Evolutionary conservation across 805 yeast species (phyloP), one percentile per base, ranked within the genome.

Genomic region (Candida berthetii): DNA sequence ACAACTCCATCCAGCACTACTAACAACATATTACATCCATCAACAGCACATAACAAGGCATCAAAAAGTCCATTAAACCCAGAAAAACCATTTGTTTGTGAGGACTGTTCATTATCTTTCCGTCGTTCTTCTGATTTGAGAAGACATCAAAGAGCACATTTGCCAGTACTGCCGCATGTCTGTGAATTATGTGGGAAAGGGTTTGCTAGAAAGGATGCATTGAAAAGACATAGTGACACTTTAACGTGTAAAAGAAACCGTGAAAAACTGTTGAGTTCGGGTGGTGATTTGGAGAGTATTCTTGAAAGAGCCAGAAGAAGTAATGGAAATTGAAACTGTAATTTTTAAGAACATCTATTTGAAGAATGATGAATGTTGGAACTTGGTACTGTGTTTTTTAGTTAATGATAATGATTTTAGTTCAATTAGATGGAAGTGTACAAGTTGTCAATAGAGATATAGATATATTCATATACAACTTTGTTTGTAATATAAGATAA

Each of bases 161-260:
- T 82, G 37, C 70, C 79, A 19, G 76, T 82, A 2, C 75, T 86
- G 8, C 90, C 91, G 1, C 82, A 85, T 54, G 77, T 83, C 37
- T 85, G 95, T 60, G 77, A 81, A 6, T 62, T 69, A 15, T 85
- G 95, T 64, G 87, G 86, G 31, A 85, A 85, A 54, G 90, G 93
- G 0, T 85, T 85, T 69, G 91, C 93, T 2, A 65, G 95, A 37
- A 83, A 82, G 52, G 95, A 85, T 61, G 93, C 93, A 0, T 65
- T 85, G 50, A 85, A 84, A 56, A 68, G 95, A 49, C 95, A 85
- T 58, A 68, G 69, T 42, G 83, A 82, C 39, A 85, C 95, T 0
- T 62, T 81, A 46, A 85, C 93, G 0, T 85, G 95, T 64, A 76
- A 75, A 48, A 57, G 93, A 42, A 85, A 85, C 55, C 73, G 86